A percentile compares a stretch with the other conserved stretches of the same genome.
phyloP scores from a whole-genome alignment of 257 asterid genomes.

The Nyctanthes arbortristis region DNA sequence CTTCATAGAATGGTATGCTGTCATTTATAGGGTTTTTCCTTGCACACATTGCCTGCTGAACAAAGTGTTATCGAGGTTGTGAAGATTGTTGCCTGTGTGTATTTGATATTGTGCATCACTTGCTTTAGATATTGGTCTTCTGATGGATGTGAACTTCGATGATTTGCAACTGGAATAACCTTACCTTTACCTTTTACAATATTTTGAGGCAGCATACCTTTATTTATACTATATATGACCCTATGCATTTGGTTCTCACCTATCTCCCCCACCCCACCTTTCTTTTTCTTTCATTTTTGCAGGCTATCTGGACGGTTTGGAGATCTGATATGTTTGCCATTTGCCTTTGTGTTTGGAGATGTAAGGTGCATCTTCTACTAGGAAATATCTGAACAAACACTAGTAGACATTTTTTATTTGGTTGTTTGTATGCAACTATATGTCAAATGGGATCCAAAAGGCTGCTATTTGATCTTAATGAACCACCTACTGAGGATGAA shows the following conservation, averaged over 20 bases:
- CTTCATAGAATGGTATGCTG: slow-evolving; percentile 10
- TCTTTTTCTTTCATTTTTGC: slow-evolving; percentile 23
- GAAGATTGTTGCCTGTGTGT: background rate
- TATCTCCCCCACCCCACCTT: slow-evolving; percentile 19
- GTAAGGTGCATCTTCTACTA: slow-evolving; percentile 48
- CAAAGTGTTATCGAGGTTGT: background rate
- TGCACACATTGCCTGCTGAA: background rate
- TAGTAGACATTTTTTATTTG: slow-evolving; percentile 37
- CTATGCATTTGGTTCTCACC: slow-evolving; percentile 29
- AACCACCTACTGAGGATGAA: slow-evolving; percentile 85
- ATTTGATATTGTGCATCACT: background rate
- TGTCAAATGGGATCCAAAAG: slow-evolving; percentile 92
- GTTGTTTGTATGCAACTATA: slow-evolving; percentile 61
- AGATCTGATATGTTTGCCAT: slow-evolving; percentile 40
- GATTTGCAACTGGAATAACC: slow-evolving; percentile 3
- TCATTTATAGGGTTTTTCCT: background rate
- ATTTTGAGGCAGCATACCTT: background rate
- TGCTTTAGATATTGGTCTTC: background rate
- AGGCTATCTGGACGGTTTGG: slow-evolving; percentile 29
- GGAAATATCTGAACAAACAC: slow-evolving; percentile 40
- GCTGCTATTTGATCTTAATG: slow-evolving; percentile 92
- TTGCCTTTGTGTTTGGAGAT: slow-evolving; percentile 48
- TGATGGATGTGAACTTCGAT: background rate
- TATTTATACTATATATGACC: slow-evolving; percentile 12
- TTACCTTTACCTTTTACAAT: slow-evolving; percentile 10